Evolutionary conservation across 495 filamentous ascomycete genomes (phyloP).

Genomic region (Penicillium atrosanguineum): DNA sequence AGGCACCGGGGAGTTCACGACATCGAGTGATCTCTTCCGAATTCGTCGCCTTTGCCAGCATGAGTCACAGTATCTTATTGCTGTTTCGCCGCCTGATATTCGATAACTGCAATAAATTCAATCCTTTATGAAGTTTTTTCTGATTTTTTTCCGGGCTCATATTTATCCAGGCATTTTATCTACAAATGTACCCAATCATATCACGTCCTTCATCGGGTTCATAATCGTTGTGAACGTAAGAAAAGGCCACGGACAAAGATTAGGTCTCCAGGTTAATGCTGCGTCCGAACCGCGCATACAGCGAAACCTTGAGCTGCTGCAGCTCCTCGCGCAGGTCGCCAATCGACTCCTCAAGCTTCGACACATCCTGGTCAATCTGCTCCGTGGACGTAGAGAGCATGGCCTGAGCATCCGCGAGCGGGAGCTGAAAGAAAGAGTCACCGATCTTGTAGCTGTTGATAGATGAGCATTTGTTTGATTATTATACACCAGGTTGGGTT

Average conservation of each 20-base stretch:
- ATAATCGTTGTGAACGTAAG: slow-evolving; percentile 1
- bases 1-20: too few species aligned
- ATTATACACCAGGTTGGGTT: background rate
- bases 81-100: too few species aligned
- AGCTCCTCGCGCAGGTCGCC: slow-evolving; percentile 75
- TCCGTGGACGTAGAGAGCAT: slow-evolving; percentile 70
- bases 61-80: too few species aligned
- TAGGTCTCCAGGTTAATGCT: slow-evolving; percentile 95
- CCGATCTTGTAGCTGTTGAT: slow-evolving; percentile 86
- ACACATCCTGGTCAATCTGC: slow-evolving; percentile 71
- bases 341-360: slow-evolving; percentile 72
- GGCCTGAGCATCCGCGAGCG: slow-evolving; percentile 78
- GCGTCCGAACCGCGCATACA: slow-evolving; percentile 91
- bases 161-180: background rate
- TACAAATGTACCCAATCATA: background rate
- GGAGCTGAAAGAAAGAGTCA: slow-evolving; percentile 87
- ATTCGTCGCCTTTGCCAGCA: too few species aligned
- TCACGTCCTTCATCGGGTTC: background rate
- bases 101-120: too few species aligned
- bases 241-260: slow-evolving; percentile 14
- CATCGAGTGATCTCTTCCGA: too few species aligned
- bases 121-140: too few species aligned
- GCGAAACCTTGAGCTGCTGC: slow-evolving; percentile 78
- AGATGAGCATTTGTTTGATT: background rate
- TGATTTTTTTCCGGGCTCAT: background rate